Conservation (phyloP, 2,329 filamentous ascomycete genomes). For the Keithomyces neogunnii region DNA sequence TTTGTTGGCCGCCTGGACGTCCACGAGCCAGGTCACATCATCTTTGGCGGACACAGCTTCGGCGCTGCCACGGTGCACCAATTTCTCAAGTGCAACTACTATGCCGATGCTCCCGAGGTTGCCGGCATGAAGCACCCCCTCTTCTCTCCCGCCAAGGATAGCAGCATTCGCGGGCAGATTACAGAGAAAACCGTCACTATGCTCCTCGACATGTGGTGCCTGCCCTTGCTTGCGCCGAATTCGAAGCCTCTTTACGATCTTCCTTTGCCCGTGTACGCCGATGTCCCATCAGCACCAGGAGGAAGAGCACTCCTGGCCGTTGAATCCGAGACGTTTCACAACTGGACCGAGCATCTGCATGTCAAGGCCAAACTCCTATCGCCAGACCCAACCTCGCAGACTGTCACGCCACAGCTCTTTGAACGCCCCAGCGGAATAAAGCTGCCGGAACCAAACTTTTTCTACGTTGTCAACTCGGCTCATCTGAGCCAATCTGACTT, state of each 20-base stretch:
- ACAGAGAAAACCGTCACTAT: slow-evolving; percentile 57
- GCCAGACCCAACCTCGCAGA: slow-evolving; percentile 36
- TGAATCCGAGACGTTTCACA: slow-evolving; percentile 69
- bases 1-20: slow-evolving; percentile 59
- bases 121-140: slow-evolving; percentile 45
- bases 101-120: slow-evolving; percentile 42
- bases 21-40: slow-evolving; percentile 61
- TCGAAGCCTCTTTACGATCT: slow-evolving; percentile 59
- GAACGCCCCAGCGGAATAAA: slow-evolving; percentile 33
- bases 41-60: slow-evolving; percentile 75
- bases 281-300: slow-evolving; percentile 38
- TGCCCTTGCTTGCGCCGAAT: slow-evolving; percentile 57
- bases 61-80: slow-evolving; percentile 68
- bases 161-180: slow-evolving; percentile 55
- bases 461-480: slow-evolving; percentile 64
- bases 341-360: slow-evolving; percentile 66
- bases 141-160: slow-evolving; percentile 48
- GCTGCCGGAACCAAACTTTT: slow-evolving; percentile 55
- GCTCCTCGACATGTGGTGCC: slow-evolving; percentile 74
- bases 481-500: slow-evolving; percentile 82
- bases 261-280: slow-evolving; percentile 62
- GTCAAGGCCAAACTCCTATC: slow-evolving; percentile 60
- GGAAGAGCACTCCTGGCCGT: slow-evolving; percentile 58
- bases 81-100: slow-evolving; percentile 71
- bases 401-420: slow-evolving; percentile 32